Evolutionary conservation across 1,284 basidiomycete genomes (phyloP).

Genomic region (Apiotrichum mycotoxinovorans): DNA sequence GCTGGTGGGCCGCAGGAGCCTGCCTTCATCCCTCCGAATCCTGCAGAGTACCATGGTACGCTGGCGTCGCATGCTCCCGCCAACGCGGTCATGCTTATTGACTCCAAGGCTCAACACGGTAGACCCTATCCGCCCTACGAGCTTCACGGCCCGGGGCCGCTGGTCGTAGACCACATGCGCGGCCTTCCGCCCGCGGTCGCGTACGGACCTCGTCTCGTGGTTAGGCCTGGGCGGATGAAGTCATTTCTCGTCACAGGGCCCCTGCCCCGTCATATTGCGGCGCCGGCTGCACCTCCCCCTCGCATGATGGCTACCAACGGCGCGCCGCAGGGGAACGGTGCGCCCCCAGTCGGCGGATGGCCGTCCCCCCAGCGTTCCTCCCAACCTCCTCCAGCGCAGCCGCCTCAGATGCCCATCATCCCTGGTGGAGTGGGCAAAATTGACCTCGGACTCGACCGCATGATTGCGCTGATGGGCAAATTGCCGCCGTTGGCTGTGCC

Average conservation of each 20-base stretch:
- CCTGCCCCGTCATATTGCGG: neutral
- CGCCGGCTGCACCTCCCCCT: neutral
- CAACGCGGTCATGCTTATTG: neutral
- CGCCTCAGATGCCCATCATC: neutral
- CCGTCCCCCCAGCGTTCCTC: neutral
- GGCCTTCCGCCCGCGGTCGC: neutral
- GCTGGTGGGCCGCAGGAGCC: neutral
- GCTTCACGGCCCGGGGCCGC: constrained; percentile 1
- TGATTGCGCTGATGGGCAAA: constrained; percentile 58
- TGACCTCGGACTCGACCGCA: constrained; percentile 71
- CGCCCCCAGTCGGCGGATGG: neutral
- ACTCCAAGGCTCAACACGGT: neutral
- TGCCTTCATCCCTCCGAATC: neutral
- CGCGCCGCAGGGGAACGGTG: neutral
- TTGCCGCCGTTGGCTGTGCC: constrained; percentile 71
- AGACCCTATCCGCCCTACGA: neutral
- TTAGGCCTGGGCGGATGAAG: neutral
- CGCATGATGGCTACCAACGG: neutral
- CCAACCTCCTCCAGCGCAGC: neutral
- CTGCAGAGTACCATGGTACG: neutral
- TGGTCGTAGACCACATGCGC: constrained; percentile 2
- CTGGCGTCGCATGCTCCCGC: neutral
- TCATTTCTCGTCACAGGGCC: neutral
- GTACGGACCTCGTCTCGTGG: neutral
- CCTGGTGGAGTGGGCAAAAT: constrained; percentile 53